These are phyloP conservation scores for Cicer cuneatum DNA, from an alignment of 306 rosid species.

Conservation along the genomic window DNA sequence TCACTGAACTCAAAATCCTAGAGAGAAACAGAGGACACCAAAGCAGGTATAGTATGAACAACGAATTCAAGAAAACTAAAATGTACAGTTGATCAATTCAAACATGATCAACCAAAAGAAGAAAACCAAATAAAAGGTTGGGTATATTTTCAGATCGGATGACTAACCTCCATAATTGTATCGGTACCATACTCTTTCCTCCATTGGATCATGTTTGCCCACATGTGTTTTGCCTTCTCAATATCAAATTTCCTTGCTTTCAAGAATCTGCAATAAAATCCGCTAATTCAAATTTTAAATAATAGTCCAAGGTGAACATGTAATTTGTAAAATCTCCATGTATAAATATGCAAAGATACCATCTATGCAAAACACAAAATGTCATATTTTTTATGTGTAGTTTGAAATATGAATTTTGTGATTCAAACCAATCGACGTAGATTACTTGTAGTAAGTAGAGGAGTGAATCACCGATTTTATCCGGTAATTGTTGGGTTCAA, in stretches of 20 bases:
- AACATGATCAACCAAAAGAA: conserved; percentile 30
- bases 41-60: conserved; percentile 23
- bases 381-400: not conserved
- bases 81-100: conserved; percentile 18
- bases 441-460: conserved; percentile 1
- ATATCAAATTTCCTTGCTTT: conserved; percentile 92
- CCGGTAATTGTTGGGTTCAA: not conserved
- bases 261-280: conserved; percentile 69
- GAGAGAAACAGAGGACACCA: conserved; percentile 36
- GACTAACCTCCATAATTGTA: conserved; percentile 76
- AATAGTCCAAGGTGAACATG: conserved; percentile 26
- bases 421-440: conserved; percentile 12
- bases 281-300: conserved; percentile 24
- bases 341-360: not conserved
- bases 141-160: conserved; percentile 30
- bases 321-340: conserved; percentile 10
- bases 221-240: conserved; percentile 88
- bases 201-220: conserved; percentile 95
- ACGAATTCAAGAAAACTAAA: conserved; percentile 13
- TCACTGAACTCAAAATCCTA: conserved; percentile 87
- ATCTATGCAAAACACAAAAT: conserved; percentile 1
- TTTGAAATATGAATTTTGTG: conserved; percentile 17
- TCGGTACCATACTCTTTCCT: conserved; percentile 85
- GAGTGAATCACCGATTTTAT: not conserved
- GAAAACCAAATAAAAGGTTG: conserved; percentile 15